These are phyloP conservation scores for Trichoderma gamsii DNA, from an alignment of 495 filamentous ascomycete species.

Conservation along the genomic window DNA sequence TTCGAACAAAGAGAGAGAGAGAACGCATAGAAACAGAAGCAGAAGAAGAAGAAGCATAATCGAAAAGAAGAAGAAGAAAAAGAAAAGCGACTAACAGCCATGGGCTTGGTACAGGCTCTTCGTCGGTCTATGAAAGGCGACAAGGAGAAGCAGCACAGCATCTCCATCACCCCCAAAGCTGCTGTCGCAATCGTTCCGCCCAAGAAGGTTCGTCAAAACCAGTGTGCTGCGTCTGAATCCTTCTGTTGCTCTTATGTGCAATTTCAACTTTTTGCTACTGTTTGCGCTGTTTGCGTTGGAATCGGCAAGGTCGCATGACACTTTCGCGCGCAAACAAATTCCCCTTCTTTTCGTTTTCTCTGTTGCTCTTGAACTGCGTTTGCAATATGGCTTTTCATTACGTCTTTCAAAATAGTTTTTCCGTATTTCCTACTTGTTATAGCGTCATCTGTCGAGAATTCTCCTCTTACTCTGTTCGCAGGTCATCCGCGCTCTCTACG, in stretches of 20 bases:
- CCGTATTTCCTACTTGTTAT: background rate
- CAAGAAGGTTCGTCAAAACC: conserved; percentile 68
- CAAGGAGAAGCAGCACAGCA: conserved; percentile 64
- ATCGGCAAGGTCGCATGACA: background rate
- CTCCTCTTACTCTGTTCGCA: conserved; percentile 30
- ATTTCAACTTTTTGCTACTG: conserved; percentile 17
- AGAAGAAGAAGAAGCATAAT: too few relatives aligned
- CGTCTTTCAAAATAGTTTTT: background rate
- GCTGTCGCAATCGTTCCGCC: conserved; percentile 93
- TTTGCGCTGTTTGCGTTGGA: conserved; percentile 13
- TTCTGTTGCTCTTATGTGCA: conserved; percentile 18
- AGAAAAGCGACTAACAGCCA: conserved; percentile 28
- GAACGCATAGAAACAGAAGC: background rate
- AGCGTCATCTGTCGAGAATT: background rate
- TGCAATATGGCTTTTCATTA: conserved; percentile 5
- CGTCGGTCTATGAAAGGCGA: conserved; percentile 84
- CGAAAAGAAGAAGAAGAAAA: too few relatives aligned
- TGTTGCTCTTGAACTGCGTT: background rate
- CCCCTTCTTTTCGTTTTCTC: background rate
- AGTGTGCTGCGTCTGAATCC: conserved; percentile 10
- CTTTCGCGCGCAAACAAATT: background rate
- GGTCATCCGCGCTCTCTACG: conserved; percentile 96
- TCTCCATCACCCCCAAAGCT: conserved; percentile 85
- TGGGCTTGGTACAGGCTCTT: conserved; percentile 58
- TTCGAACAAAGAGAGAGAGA: conserved; percentile 7